phyloP scores from a whole-genome alignment of 164 flowering plant genomes.

The Chimonanthus praecox region DNA sequence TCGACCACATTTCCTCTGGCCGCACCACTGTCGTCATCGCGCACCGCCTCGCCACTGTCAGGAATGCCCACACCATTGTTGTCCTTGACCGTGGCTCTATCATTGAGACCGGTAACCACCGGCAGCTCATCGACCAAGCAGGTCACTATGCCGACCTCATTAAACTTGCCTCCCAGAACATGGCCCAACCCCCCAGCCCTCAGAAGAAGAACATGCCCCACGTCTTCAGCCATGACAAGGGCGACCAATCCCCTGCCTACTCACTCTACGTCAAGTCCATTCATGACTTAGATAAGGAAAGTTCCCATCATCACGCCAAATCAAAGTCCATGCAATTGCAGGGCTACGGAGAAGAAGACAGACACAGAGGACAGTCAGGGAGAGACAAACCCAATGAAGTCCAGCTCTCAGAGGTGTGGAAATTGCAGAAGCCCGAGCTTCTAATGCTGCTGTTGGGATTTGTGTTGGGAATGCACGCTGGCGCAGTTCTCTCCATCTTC shows the following conservation, averaged over 20 bases:
- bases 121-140: conserved; percentile 39
- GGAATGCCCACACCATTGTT: conserved; percentile 50
- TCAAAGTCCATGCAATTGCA: conserved; percentile 18
- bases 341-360: conserved; percentile 6
- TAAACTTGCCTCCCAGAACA: conserved; percentile 49
- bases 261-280: conserved; percentile 23
- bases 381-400: conserved; percentile 17
- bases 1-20: conserved; percentile 49
- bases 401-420: conserved; percentile 40
- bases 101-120: conserved; percentile 54
- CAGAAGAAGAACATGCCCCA: neutral
- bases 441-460: conserved; percentile 42
- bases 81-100: conserved; percentile 56
- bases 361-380: conserved; percentile 8
- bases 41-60: conserved; percentile 71
- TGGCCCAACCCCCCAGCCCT: neutral
- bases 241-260: neutral
- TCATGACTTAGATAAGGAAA: conserved; percentile 12
- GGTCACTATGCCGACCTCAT: conserved; percentile 54
- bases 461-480: conserved; percentile 51
- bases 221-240: neutral
- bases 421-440: conserved; percentile 54
- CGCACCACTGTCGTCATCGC: conserved; percentile 72
- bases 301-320: conserved; percentile 11
- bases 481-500: conserved; percentile 64